Evolutionary conservation across 805 yeast genomes (phyloP), one percentile per base, ranked within the genome.

Genomic region (Candida lessepsii): DNA sequence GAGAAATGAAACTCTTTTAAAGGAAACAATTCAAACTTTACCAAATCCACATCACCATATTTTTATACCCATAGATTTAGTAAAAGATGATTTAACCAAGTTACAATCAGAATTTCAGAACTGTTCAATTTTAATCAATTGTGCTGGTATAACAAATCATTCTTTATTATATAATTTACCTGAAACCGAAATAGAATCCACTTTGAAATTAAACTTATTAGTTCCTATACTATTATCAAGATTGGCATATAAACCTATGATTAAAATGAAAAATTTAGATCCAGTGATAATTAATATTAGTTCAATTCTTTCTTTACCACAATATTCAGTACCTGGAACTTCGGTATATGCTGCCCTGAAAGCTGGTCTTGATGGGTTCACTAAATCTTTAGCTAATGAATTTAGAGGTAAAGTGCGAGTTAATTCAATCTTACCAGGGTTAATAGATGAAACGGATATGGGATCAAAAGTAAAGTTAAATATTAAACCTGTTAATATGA

Each of bases 311-410:
- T 78, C 83, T 0, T 32, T 63, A 3, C 62, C 70, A 0, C 55
- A 57, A 9, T 36, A 49, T 4, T 45, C 50, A 1, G 46, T 66
- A 0, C 71, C 74, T 3, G 95, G 95, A 1, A 72, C 88, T 0
- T 46, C 78, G 0, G 81, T 81, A 0, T 87, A 87, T 50, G 64
- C 83, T 0, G 85, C 89, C 0, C 66, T 83, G 39, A 87, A 87
- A 53, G 80, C 83, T 0, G 96, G 88, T 0, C 52, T 87, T 3
- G 60, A 75, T 35, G 83, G 83, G 3, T 78, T 86, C 49, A 75
- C 88, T 0, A 60, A 66, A 32, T 57, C 81, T 0, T 54, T 85
- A 24, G 83, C 90, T 0, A 49, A 57, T 1, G 96, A 87, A 48
- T 53, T 83, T 44, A 72, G 71, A 10, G 59, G 77, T 0, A 67